phyloP scores from a whole-genome alignment of 2,329 filamentous ascomycete species.

The Diaporthe sp. region DNA sequence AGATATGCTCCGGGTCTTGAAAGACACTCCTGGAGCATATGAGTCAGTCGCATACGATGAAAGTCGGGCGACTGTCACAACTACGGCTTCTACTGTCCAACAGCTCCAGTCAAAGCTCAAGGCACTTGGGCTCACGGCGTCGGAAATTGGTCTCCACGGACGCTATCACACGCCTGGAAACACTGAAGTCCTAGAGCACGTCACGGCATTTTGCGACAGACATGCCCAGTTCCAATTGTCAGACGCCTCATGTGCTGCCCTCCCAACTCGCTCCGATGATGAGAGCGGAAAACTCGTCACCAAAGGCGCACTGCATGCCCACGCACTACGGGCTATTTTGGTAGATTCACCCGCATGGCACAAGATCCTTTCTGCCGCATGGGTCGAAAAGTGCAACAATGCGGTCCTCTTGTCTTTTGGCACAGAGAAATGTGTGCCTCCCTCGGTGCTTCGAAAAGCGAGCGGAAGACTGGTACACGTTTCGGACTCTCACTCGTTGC shows the following conservation, averaged over 20 bases:
- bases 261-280: constrained; percentile 46
- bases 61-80: constrained; percentile 22
- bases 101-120: constrained; percentile 1
- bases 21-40: neutral
- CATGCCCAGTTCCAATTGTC: constrained; percentile 51
- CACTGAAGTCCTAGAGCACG: constrained; percentile 40
- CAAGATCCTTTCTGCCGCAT: constrained; percentile 49
- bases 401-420: constrained; percentile 50
- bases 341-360: constrained; percentile 53
- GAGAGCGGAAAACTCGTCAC: constrained; percentile 41
- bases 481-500: constrained; percentile 20
- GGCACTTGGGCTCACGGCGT: constrained; percentile 4
- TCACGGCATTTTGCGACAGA: constrained; percentile 49
- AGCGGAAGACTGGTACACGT: constrained; percentile 44
- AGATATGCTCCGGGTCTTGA: neutral
- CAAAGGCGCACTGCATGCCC: constrained; percentile 47
- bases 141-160: constrained; percentile 22
- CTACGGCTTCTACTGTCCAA: neutral
- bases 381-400: neutral
- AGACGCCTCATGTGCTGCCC: constrained; percentile 45
- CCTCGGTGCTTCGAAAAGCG: constrained; percentile 47
- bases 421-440: constrained; percentile 53
- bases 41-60: constrained; percentile 22
- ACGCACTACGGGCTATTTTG: constrained; percentile 52
- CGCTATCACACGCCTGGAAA: constrained; percentile 24